Conservation (phyloP, 2,329 filamentous ascomycete genomes). For the Achaetomium macrosporum region DNA sequence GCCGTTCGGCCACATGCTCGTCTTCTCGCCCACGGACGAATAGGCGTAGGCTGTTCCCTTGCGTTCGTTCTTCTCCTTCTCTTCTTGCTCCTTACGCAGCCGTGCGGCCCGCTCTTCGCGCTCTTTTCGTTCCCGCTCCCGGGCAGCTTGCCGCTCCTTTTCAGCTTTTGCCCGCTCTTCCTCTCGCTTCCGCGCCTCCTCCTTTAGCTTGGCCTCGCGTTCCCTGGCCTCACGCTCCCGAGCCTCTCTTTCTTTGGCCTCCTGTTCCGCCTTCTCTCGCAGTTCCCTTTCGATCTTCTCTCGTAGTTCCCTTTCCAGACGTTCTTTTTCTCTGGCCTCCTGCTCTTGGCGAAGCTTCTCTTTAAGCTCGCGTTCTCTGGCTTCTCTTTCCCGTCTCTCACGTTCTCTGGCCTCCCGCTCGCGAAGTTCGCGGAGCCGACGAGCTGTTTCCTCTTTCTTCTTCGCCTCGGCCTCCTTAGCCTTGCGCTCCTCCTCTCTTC, state of each 20-base stretch:
- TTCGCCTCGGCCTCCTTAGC: constrained; percentile 51
- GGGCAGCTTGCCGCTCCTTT: constrained; percentile 16
- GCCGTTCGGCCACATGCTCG: constrained; percentile 63
- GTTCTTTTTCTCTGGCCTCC: constrained; percentile 29
- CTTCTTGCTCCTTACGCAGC: constrained; percentile 17
- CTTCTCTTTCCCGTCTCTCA: constrained; percentile 35
- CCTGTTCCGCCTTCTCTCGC: constrained; percentile 40
- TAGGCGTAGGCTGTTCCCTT: constrained; percentile 54
- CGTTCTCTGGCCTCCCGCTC: constrained; percentile 38
- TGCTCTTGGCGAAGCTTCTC: constrained; percentile 32
- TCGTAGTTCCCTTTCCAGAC: constrained; percentile 28
- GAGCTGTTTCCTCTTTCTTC: constrained; percentile 47
- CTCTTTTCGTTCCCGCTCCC: constrained; percentile 21
- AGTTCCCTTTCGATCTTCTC: constrained; percentile 32
- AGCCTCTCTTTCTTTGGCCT: constrained; percentile 35
- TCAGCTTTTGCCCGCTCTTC: constrained; percentile 29
- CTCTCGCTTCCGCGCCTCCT: constrained; percentile 27
- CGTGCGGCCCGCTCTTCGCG: constrained; percentile 20
- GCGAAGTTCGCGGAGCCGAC: constrained; percentile 35
- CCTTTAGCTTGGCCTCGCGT: constrained; percentile 18
- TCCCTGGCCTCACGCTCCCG: constrained; percentile 27
- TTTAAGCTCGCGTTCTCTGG: constrained; percentile 29
- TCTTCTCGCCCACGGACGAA: constrained; percentile 61
- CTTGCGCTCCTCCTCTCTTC: constrained; percentile 58
- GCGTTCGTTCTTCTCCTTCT: constrained; percentile 26